Conservation (phyloP, 2,329 filamentous ascomycete species). For the Penicillium sp. region DNA sequence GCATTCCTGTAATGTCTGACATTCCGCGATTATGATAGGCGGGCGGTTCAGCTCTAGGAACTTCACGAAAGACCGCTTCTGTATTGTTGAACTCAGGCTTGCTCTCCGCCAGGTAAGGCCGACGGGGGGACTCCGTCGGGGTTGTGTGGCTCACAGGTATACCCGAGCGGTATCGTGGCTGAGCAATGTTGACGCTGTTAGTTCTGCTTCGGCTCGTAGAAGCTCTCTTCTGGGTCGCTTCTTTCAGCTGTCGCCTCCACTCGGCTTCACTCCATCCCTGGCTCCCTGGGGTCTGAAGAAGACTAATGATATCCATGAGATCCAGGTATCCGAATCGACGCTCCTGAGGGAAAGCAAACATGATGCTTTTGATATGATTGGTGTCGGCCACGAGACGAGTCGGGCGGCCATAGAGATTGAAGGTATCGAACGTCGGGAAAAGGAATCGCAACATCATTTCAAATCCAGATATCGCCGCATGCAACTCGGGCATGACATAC, state of each 20-base stretch:
- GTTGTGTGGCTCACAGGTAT: conserved; percentile 35
- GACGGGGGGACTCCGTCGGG: conserved; percentile 31
- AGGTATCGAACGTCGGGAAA: conserved; percentile 92
- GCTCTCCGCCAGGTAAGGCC: conserved; percentile 18
- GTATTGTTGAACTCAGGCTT: conserved; percentile 33
- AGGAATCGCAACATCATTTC: conserved; percentile 93
- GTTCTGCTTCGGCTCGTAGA: conserved; percentile 42
- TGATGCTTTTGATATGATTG: conserved; percentile 82
- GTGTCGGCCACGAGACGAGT: conserved; percentile 83
- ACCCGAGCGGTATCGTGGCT: conserved; percentile 41
- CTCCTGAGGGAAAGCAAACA: conserved; percentile 96
- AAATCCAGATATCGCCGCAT: conserved; percentile 88
- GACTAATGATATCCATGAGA: conserved; percentile 74
- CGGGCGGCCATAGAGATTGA: conserved; percentile 86
- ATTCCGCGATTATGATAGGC: conserved; percentile 30
- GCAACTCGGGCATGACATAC: conserved; percentile 95
- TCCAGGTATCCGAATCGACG: conserved; percentile 89
- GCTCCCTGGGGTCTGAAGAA: conserved; percentile 79
- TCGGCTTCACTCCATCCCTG: conserved; percentile 78
- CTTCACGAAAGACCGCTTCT: conserved; percentile 36
- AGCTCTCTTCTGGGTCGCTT: conserved; percentile 66
- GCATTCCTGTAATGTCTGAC: conserved; percentile 35
- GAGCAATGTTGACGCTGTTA: conserved; percentile 60
- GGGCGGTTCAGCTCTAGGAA: conserved; percentile 24
- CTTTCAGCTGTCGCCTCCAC: conserved; percentile 87